These are phyloP conservation scores for Astrothelium subdiscretum DNA, from an alignment of 495 filamentous ascomycete species.

Conservation along the genomic window DNA sequence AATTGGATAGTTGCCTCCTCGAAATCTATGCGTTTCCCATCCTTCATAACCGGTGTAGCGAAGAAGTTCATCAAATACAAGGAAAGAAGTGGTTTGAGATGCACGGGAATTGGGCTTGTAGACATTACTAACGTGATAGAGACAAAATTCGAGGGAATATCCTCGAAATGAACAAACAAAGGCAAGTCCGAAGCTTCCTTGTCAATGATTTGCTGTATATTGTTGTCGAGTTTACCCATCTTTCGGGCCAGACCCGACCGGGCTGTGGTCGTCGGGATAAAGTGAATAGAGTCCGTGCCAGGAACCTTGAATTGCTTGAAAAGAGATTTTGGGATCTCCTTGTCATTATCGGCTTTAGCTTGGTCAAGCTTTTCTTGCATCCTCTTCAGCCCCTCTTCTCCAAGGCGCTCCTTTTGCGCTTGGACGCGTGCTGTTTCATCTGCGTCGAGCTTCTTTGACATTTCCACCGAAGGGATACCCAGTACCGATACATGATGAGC, in stretches of 20 bases:
- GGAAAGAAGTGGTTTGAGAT: slow-evolving; percentile 67
- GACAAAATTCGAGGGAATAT: slow-evolving; percentile 83
- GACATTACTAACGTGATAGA: slow-evolving; percentile 66
- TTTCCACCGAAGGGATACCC: slow-evolving; percentile 45
- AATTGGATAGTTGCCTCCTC: slow-evolving; percentile 83
- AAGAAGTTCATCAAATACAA: slow-evolving; percentile 90
- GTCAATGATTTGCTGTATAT: slow-evolving; percentile 68
- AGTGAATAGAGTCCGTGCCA: slow-evolving; percentile 76
- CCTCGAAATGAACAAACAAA: slow-evolving; percentile 94
- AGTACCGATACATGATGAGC: slow-evolving; percentile 78
- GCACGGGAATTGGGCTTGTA: slow-evolving; percentile 57
- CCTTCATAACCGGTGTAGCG: slow-evolving; percentile 70
- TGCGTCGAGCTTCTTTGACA: slow-evolving; percentile 60
- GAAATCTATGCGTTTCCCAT: slow-evolving; percentile 71
- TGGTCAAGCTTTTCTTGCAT: slow-evolving; percentile 64
- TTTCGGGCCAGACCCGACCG: slow-evolving; percentile 67
- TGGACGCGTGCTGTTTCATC: slow-evolving; percentile 50
- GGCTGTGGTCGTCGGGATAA: slow-evolving; percentile 79
- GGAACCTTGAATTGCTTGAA: slow-evolving; percentile 76
- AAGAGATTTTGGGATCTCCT: slow-evolving; percentile 61
- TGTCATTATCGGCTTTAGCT: slow-evolving; percentile 72
- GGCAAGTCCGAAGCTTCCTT: slow-evolving; percentile 50
- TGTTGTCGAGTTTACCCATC: slow-evolving; percentile 53
- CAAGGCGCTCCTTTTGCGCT: slow-evolving; percentile 49
- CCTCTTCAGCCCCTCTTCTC: slow-evolving; percentile 54